phyloP scores from a whole-genome alignment of 2,329 filamentous ascomycete species.

The Ilyonectria robusta region DNA sequence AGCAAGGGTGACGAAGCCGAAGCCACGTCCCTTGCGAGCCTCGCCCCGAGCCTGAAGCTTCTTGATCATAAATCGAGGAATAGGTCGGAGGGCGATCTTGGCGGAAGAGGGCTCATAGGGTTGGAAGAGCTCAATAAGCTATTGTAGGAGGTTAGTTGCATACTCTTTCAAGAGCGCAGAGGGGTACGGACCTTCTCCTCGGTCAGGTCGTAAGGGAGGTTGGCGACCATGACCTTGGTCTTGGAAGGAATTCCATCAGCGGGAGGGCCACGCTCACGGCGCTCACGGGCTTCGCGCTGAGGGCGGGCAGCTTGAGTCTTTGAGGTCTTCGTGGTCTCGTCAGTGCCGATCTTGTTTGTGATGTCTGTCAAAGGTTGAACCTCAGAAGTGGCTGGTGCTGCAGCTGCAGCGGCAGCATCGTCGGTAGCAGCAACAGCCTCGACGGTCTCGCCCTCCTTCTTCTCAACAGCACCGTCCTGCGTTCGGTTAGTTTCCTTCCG shows the following conservation, averaged over 20 bases:
- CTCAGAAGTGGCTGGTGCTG: slow-evolving; percentile 65
- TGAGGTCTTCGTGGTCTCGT: slow-evolving; percentile 72
- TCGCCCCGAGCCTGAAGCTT: slow-evolving; percentile 99
- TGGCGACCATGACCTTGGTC: slow-evolving; percentile 99
- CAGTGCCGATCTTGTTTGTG: slow-evolving; percentile 71
- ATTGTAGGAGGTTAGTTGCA: slow-evolving; percentile 43
- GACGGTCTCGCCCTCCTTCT: slow-evolving; percentile 61
- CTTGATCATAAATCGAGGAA: slow-evolving; percentile 99
- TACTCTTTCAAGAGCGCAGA: neutral
- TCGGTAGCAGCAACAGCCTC: slow-evolving; percentile 61
- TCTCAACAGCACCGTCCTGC: slow-evolving; percentile 57
- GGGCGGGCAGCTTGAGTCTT: slow-evolving; percentile 65
- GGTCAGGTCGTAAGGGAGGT: slow-evolving; percentile 97
- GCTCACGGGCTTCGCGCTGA: slow-evolving; percentile 67
- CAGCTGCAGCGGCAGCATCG: slow-evolving; percentile 58
- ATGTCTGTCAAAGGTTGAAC: slow-evolving; percentile 73
- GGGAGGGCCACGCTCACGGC: slow-evolving; percentile 90
- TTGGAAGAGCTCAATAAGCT: slow-evolving; percentile 98
- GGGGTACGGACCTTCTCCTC: slow-evolving; percentile 86
- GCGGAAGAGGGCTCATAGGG: slow-evolving; percentile 93
- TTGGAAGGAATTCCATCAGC: slow-evolving; percentile 98
- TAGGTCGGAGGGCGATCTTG: slow-evolving; percentile 98
- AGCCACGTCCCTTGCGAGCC: slow-evolving; percentile 98
- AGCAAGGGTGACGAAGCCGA: slow-evolving; percentile 96
- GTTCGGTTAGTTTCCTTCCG: slow-evolving; percentile 27